These are phyloP conservation scores for Blastocystis sp. DNA, from an alignment of 352 stramenopile genomes.

Conservation along the genomic window DNA sequence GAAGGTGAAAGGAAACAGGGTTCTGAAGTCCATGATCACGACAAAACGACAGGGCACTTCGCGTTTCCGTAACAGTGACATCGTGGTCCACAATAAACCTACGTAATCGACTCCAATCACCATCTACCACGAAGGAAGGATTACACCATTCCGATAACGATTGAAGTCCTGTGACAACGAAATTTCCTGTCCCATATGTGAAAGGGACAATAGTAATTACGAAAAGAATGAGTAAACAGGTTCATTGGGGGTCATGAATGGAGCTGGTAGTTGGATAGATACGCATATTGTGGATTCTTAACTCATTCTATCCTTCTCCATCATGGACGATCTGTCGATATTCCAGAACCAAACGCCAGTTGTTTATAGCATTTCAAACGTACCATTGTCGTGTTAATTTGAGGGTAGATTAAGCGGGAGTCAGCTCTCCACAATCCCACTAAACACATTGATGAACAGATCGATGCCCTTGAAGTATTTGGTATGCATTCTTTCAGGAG, in stretches of 20 bases:
- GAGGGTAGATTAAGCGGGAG: neutral
- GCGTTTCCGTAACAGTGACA: neutral
- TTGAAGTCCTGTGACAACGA: slow-evolving; percentile 28
- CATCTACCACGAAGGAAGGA: slow-evolving; percentile 2
- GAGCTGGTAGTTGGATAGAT: no score
- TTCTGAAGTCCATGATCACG: neutral
- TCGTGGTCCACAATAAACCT: slow-evolving; percentile 36
- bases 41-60: neutral
- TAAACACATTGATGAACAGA: slow-evolving; percentile 66
- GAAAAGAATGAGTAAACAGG: no score
- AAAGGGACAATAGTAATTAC: no score
- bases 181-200: neutral
- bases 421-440: neutral
- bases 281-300: neutral
- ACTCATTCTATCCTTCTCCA: neutral
- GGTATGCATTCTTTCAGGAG: slow-evolving; percentile 60
- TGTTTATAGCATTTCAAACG: slow-evolving; percentile 51
- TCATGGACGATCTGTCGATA: slow-evolving; percentile 41
- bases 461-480: slow-evolving; percentile 74
- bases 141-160: neutral
- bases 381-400: neutral
- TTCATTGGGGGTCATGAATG: no score
- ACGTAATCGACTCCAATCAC: neutral
- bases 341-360: slow-evolving; percentile 39
- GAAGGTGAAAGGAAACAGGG: neutral